phyloP scores from a whole-genome alignment of 192 early-diverging fungal species.

The Phycomyces blakesleeanus region DNA sequence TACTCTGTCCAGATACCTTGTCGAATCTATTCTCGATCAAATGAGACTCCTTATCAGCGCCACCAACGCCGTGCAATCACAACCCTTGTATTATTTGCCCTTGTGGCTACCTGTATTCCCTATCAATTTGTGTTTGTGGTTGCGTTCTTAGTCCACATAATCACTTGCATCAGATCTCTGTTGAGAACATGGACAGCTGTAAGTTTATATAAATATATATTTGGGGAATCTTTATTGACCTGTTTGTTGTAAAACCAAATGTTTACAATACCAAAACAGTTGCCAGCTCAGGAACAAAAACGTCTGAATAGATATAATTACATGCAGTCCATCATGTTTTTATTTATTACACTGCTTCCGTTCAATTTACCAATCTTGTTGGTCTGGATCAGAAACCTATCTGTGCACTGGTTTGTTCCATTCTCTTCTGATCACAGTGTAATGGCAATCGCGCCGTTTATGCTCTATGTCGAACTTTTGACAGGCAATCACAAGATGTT shows the following conservation, averaged over 20 bases:
- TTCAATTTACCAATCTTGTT: conserved; percentile 72
- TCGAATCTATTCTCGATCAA: conserved; percentile 12
- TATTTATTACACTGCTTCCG: conserved; percentile 68
- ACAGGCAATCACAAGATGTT: conserved; percentile 46
- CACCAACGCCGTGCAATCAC: conserved; percentile 45
- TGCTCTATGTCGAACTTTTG: conserved; percentile 54
- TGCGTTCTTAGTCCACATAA: conserved; percentile 55
- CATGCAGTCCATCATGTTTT: conserved; percentile 62
- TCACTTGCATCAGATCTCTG: conserved; percentile 44
- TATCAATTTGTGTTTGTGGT: conserved; percentile 77
- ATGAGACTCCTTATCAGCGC: conserved; percentile 32
- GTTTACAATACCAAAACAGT: background rate
- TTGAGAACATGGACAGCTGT: conserved; percentile 25
- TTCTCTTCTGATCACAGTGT: conserved; percentile 73
- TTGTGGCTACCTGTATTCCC: conserved; percentile 62
- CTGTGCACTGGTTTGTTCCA: conserved; percentile 77
- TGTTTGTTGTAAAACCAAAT: too few relatives aligned
- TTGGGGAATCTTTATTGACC: too few relatives aligned
- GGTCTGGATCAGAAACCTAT: conserved; percentile 78
- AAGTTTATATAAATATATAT: conserved; percentile 19
- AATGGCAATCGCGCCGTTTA: conserved; percentile 53
- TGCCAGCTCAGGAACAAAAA: conserved; percentile 24
- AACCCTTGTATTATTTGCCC: conserved; percentile 39
- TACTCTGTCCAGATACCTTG: background rate
- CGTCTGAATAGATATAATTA: conserved; percentile 56